Percentiles rank a stretch among this genome's conserved stretches.
Conservation (phyloP, 805 yeast genomes). For the Suhomyces prunicola region DNA sequence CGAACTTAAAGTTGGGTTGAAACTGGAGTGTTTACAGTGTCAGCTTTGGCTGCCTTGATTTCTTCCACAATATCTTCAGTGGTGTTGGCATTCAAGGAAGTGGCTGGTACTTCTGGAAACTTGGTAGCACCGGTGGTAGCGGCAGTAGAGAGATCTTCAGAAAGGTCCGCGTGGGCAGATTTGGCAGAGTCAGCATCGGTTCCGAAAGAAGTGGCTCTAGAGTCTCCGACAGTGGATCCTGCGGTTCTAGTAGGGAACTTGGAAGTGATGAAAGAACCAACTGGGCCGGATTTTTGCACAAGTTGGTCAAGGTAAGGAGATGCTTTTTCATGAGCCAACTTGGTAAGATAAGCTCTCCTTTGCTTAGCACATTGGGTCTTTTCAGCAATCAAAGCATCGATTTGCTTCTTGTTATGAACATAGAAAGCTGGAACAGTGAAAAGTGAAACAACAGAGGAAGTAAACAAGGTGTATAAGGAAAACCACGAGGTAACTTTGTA, state of each 20-base stretch:
- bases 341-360: slow-evolving; percentile 44
- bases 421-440: slow-evolving; percentile 79
- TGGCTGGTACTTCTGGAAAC: slow-evolving; percentile 42
- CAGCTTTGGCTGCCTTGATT: slow-evolving; percentile 4
- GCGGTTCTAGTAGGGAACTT: slow-evolving; percentile 68
- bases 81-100: slow-evolving; percentile 11
- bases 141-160: slow-evolving; percentile 18
- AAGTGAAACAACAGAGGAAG: slow-evolving; percentile 53
- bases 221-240: slow-evolving; percentile 57
- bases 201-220: slow-evolving; percentile 16
- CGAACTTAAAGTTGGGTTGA: slow-evolving; percentile 4
- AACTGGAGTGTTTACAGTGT: background rate
- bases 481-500: slow-evolving; percentile 74
- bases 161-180: slow-evolving; percentile 33
- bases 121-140: slow-evolving; percentile 33
- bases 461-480: slow-evolving; percentile 64
- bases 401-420: slow-evolving; percentile 69
- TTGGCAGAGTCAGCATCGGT: slow-evolving; percentile 14
- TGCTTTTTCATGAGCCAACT: slow-evolving; percentile 38
- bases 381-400: slow-evolving; percentile 59
- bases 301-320: slow-evolving; percentile 59
- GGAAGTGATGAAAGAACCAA: slow-evolving; percentile 55
- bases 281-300: slow-evolving; percentile 63
- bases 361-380: slow-evolving; percentile 45
- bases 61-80: slow-evolving; percentile 11